Base-by-base conservation (phyloP, 129 eudicot genomes). In the Centaurea solstitialis region DNA sequence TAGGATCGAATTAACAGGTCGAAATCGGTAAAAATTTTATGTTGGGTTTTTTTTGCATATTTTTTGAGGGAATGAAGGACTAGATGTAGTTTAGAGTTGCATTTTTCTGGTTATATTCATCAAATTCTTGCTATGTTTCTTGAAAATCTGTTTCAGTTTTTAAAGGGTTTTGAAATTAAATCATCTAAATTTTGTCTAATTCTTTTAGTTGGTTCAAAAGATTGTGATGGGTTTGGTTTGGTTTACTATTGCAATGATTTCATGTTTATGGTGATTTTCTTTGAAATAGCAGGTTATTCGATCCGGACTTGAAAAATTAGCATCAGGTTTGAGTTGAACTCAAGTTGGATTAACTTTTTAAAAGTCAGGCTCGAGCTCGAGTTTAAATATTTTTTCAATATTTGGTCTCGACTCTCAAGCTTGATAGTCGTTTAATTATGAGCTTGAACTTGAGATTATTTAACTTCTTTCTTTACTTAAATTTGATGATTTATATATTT, bases 111-210 rank as follows among this genome's bases (percentile, higher is more conserved):
- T 72, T 80, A 62, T 40, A 66, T 72, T 72, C 43, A 61, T 72
- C 78, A 80, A 59, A 72, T 80, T 80, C 72, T 39, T 80, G 83
- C 45, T 23, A 38, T 72, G 72, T 72, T 80, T 80, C 83, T 80
- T 72, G 72, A 40, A 80, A 80, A 61, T 76, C 30, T 61, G 83
- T 61, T 80, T 37, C n/a, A 40, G 18, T 7, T 37, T 72, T 80
- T 80, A 71, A 61, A 80, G 83, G 62, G 39, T 79, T 79, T 72
- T 57, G 22, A 43, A 28, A 71, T 72, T n/a, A 53, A 30, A 30
- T 59, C 62, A 59, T 62, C 80, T 26, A 67, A 21, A 11, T 28
- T 79, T 33, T 45, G 30, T 40, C 64, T 68, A 69, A 78, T 17
- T 28, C 66, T n/a, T 78, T 68, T 64, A n/a, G 62, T 23, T 40